A percentile compares a stretch with the other conserved stretches of the same genome.
phyloP scores from a whole-genome alignment of 2,329 filamentous ascomycete species.

The Didymella exigua region DNA sequence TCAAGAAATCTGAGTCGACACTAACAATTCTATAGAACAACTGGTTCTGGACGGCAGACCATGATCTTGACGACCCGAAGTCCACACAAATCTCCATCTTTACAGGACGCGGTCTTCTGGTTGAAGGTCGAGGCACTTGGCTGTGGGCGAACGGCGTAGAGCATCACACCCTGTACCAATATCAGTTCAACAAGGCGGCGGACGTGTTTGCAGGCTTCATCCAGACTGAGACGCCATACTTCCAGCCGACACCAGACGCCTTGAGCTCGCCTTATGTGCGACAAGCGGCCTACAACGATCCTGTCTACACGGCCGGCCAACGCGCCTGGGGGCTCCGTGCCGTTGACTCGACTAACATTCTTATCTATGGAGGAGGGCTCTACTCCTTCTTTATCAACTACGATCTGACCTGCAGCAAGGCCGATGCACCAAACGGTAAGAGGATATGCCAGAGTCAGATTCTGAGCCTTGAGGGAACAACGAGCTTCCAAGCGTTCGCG shows the following conservation, averaged over 20 bases:
- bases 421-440: constrained; percentile 37
- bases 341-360: constrained; percentile 61
- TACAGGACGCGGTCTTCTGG: constrained; percentile 81
- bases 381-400: constrained; percentile 75
- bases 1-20: background rate
- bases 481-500: constrained; percentile 52
- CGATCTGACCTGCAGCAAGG: constrained; percentile 45
- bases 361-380: constrained; percentile 68
- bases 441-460: constrained; percentile 58
- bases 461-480: constrained; percentile 54
- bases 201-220: constrained; percentile 84
- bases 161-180: constrained; percentile 73
- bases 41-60: constrained; percentile 70
- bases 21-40: constrained; percentile 17
- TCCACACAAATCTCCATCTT: constrained; percentile 79
- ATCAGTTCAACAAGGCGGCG: constrained; percentile 77
- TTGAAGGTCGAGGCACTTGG: constrained; percentile 62
- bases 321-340: constrained; percentile 69
- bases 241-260: constrained; percentile 80
- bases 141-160: constrained; percentile 72
- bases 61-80: constrained; percentile 80
- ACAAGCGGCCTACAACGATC: constrained; percentile 63
- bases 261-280: constrained; percentile 65
- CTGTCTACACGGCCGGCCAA: constrained; percentile 62
- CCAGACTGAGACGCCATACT: constrained; percentile 88